phyloP scores from a whole-genome alignment of 371 early-diverging fungal genomes.

The Syncephalastrum contaminatum region DNA sequence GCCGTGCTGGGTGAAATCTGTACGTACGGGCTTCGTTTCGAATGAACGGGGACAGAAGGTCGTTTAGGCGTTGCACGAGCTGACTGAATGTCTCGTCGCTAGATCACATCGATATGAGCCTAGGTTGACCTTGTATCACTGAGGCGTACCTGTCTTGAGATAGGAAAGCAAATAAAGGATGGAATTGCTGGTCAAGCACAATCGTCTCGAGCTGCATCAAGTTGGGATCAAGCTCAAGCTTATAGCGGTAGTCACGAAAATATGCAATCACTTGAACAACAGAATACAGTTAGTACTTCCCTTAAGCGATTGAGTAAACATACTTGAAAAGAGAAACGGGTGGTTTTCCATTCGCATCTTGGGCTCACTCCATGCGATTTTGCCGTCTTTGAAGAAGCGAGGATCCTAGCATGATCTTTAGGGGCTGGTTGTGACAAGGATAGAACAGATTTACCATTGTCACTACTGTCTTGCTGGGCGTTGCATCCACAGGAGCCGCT shows the following conservation, averaged over 20 bases:
- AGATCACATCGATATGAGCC: background rate
- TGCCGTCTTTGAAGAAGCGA: conserved; percentile 37
- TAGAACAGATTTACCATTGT: no score
- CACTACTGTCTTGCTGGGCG: no score
- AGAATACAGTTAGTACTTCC: no score
- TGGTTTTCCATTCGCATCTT: conserved; percentile 40
- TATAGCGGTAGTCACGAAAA: conserved; percentile 28
- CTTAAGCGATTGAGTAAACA: background rate
- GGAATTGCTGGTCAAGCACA: conserved; percentile 24
- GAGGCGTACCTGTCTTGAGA: conserved; percentile 35
- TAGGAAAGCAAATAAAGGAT: conserved; percentile 29
- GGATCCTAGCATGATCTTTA: no score
- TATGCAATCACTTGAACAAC: conserved; percentile 23
- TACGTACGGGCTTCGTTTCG: conserved; percentile 36
- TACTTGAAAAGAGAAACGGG: conserved; percentile 21
- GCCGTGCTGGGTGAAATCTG: background rate
- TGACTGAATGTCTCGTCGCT: conserved; percentile 35
- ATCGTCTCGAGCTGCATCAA: conserved; percentile 1
- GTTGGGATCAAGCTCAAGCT: conserved; percentile 13
- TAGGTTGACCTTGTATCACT: no score
- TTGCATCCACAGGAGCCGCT: no score
- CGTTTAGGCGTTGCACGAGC: conserved; percentile 32
- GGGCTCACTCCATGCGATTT: conserved; percentile 28
- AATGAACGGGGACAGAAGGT: conserved; percentile 34
- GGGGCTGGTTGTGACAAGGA: no score